Conservation (phyloP, 1,284 basidiomycete species). For the Laetiporus sulphureus region DNA sequence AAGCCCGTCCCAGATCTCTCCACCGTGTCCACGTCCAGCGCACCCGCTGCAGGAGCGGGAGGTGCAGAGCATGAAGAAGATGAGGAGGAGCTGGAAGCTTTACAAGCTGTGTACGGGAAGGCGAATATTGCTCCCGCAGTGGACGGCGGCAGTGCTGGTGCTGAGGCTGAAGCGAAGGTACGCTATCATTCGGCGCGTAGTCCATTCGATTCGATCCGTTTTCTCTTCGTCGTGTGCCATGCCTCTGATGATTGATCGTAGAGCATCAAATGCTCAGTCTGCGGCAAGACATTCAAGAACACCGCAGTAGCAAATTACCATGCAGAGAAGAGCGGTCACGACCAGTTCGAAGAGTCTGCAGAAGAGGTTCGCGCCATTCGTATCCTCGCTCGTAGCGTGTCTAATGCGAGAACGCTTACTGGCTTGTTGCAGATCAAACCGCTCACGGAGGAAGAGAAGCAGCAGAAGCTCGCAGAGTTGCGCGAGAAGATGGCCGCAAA, state of each 20-base stretch:
- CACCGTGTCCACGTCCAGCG: slow-evolving; percentile 22
- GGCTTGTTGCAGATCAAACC: slow-evolving; percentile 81
- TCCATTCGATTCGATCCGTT: too few species aligned
- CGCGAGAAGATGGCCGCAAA: slow-evolving; percentile 75
- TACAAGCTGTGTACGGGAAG: slow-evolving; percentile 43
- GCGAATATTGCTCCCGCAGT: too few species aligned
- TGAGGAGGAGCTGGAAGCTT: slow-evolving; percentile 67
- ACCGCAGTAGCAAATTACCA: slow-evolving; percentile 90
- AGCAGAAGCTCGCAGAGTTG: slow-evolving; percentile 74
- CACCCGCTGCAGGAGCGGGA: slow-evolving; percentile 11
- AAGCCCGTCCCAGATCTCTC: slow-evolving; percentile 63
- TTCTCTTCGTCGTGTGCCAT: too few species aligned
- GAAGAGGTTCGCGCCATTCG: slow-evolving; percentile 86
- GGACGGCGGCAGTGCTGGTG: slow-evolving; percentile 35
- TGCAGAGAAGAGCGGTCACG: slow-evolving; percentile 92
- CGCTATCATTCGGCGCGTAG: not conserved
- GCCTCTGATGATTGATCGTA: too few species aligned
- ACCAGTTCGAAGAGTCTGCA: slow-evolving; percentile 91
- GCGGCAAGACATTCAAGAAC: slow-evolving; percentile 84
- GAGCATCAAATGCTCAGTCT: slow-evolving; percentile 79
- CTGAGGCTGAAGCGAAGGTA: slow-evolving; percentile 57
- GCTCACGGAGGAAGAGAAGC: slow-evolving; percentile 92
- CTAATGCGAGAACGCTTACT: too few species aligned
- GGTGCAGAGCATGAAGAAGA: slow-evolving; percentile 34
- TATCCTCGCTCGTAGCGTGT: too few species aligned